Conservation (phyloP, 2,329 filamentous ascomycete genomes). For the Neonectria magnoliae region DNA sequence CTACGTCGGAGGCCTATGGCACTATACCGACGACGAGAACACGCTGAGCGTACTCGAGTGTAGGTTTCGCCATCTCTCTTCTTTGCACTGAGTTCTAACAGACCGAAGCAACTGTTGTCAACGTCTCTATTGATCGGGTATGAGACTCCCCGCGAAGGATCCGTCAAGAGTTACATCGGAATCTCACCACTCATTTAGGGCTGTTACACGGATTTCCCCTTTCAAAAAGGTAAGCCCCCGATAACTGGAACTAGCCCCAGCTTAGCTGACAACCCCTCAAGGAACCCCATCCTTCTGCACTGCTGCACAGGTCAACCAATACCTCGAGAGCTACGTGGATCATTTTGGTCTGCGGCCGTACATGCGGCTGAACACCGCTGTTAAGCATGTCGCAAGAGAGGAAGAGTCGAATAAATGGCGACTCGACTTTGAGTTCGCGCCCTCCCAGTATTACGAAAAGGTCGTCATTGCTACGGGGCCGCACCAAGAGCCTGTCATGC, state of each 20-base stretch:
- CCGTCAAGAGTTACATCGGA: not conserved
- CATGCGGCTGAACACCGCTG: slow-evolving; percentile 42
- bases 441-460: slow-evolving; percentile 48
- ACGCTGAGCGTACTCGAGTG: slow-evolving; percentile 48
- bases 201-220: slow-evolving; percentile 51
- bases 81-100: not conserved
- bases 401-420: slow-evolving; percentile 38
- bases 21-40: slow-evolving; percentile 48
- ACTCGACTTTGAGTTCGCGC: slow-evolving; percentile 40
- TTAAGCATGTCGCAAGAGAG: slow-evolving; percentile 34
- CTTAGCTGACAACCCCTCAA: slow-evolving; percentile 10
- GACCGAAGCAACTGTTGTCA: slow-evolving; percentile 40
- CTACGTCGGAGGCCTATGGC: slow-evolving; percentile 56
- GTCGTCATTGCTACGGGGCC: slow-evolving; percentile 51
- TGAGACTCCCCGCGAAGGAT: not conserved
- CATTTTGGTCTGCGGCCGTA: slow-evolving; percentile 45
- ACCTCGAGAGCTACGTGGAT: slow-evolving; percentile 48
- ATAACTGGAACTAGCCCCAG: slow-evolving; percentile 11
- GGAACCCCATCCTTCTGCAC: slow-evolving; percentile 37
- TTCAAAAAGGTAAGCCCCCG: slow-evolving; percentile 39
- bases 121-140: slow-evolving; percentile 38
- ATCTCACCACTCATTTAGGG: slow-evolving; percentile 37
- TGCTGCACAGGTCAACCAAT: slow-evolving; percentile 44
- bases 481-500: slow-evolving; percentile 50
- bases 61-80: slow-evolving; percentile 32